These are phyloP conservation scores for Schizonepeta tenuifolia DNA, from an alignment of 257 asterid genomes.

Conservation along the genomic window DNA sequence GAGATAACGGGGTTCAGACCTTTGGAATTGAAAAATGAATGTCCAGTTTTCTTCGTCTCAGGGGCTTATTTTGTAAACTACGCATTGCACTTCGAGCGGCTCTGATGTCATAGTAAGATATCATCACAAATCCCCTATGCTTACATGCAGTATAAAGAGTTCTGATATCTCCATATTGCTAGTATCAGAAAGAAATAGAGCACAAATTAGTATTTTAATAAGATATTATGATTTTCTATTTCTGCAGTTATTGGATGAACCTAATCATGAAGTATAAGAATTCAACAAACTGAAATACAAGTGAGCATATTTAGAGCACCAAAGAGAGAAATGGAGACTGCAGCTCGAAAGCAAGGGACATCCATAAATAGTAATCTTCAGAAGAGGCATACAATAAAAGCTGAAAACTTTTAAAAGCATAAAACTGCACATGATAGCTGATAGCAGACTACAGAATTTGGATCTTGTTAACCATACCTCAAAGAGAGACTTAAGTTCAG, in stretches of 20 bases:
- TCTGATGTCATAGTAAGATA: conserved; percentile 97
- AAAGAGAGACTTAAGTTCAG: conserved; percentile 84
- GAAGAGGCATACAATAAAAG: conserved; percentile 6
- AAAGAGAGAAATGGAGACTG: background rate
- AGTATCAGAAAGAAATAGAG: conserved; percentile 19
- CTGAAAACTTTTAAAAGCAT: conserved; percentile 4
- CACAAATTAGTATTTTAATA: conserved; percentile 29
- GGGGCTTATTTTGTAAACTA: conserved; percentile 79
- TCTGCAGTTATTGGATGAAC: background rate
- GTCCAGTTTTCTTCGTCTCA: conserved; percentile 90
- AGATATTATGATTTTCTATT: background rate
- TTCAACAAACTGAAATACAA: background rate
- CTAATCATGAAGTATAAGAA: background rate
- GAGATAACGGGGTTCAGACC: conserved; percentile 44
- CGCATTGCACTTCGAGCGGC: conserved; percentile 98
- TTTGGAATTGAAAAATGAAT: conserved; percentile 98
- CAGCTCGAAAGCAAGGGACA: background rate
- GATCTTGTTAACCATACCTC: conserved; percentile 60
- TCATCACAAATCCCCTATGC: conserved; percentile 99
- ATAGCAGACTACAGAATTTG: conserved; percentile 7
- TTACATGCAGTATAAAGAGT: conserved; percentile 94
- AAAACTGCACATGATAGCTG: background rate
- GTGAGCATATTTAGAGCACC: background rate
- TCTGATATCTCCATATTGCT: conserved; percentile 99
- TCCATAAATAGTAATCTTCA: background rate